Evolutionary conservation across 352 stramenopile species (phyloP).

Genomic region (Phytophthora constricta): DNA sequence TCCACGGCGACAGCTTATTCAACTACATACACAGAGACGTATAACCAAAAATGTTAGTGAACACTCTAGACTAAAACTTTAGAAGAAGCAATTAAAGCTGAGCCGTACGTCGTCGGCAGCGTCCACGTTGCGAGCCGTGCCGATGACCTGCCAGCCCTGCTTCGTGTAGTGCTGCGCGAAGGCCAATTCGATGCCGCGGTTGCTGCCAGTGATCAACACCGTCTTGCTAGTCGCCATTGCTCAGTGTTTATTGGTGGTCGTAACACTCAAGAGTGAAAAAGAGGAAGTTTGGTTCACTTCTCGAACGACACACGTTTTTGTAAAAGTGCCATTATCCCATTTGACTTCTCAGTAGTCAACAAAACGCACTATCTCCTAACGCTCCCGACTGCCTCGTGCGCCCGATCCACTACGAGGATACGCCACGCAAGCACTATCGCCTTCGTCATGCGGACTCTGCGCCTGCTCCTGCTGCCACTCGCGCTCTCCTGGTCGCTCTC

Average conservation of each 20-base stretch:
- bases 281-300: too few relatives aligned
- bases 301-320: too few relatives aligned
- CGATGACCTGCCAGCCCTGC: constrained; percentile 57
- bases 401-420: too few relatives aligned
- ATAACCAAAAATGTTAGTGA: too few relatives aligned
- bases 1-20: constrained; percentile 42
- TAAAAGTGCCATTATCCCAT: too few relatives aligned
- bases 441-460: constrained; percentile 19
- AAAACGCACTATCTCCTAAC: not conserved
- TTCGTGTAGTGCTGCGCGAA: constrained; percentile 52
- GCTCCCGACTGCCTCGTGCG: too few relatives aligned
- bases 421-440: constrained; percentile 27
- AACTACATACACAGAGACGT: constrained; percentile 20
- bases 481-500: constrained; percentile 7
- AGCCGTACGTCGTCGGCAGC: constrained; percentile 28
- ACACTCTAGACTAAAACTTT: too few relatives aligned
- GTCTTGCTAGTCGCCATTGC: constrained; percentile 32
- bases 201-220: constrained; percentile 59
- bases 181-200: constrained; percentile 54
- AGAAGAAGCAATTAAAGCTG: too few relatives aligned
- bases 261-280: constrained; percentile 9
- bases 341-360: not conserved
- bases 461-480: constrained; percentile 19
- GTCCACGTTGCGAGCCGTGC: constrained; percentile 50
- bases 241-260: not conserved